phyloP scores from a whole-genome alignment of 1,284 basidiomycete genomes.

The Omphalotus olearius region DNA sequence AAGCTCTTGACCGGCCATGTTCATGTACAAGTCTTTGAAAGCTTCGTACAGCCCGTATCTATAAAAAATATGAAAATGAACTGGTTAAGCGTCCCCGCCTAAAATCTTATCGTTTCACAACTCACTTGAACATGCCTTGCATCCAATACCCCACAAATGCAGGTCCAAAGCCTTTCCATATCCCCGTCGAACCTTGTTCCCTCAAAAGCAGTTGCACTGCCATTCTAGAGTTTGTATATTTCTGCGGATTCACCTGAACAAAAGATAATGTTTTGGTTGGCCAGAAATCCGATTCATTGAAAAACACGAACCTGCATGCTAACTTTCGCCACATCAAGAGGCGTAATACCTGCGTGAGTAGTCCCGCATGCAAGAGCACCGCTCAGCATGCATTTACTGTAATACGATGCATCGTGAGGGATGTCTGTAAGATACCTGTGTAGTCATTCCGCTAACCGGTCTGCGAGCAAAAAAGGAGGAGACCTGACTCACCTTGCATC shows the following conservation, averaged over 20 bases:
- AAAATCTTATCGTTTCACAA: too few species aligned
- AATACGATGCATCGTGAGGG: constrained; percentile 69
- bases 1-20: constrained; percentile 81
- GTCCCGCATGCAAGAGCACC: constrained; percentile 90
- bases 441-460: too few species aligned
- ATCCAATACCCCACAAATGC: constrained; percentile 91
- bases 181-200: constrained; percentile 79
- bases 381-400: constrained; percentile 79
- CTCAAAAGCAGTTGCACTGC: constrained; percentile 74
- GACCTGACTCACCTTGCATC: too few species aligned
- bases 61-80: neutral
- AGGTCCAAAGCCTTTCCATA: constrained; percentile 92
- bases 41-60: constrained; percentile 87
- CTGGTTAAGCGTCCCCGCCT: neutral
- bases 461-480: too few species aligned
- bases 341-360: constrained; percentile 92
- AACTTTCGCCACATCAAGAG: constrained; percentile 94
- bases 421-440: constrained; percentile 52
- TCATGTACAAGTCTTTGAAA: constrained; percentile 92
- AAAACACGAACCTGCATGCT: constrained; percentile 80
- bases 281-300: constrained; percentile 31
- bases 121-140: constrained; percentile 89
- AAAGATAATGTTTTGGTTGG: constrained; percentile 8
- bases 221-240: constrained; percentile 72
- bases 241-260: constrained; percentile 66